Evolutionary conservation across 2,329 filamentous ascomycete genomes (phyloP), one percentile per base, ranked within the genome.

Genomic region (Leptodontidium sp.): DNA sequence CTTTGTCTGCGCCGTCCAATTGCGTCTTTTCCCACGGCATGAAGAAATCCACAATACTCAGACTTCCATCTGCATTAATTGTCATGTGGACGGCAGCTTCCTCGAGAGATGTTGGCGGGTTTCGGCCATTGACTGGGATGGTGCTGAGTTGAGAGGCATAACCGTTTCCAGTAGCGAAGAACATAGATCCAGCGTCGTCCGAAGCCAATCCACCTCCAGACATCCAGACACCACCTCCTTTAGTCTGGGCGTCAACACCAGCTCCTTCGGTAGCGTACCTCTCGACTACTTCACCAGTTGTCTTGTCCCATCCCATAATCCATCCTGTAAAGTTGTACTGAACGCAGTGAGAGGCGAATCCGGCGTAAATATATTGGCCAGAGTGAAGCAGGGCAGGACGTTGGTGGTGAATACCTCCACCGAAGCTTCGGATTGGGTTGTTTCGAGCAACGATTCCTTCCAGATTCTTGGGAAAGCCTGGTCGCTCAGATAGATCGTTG

Each of bases 301-400:
- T 80, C 70, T 83, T 84, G 71, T 85, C 79, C 75, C 81, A 83
- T 12, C 83, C 83, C 57, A 85, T 80, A 61, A 85, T 79, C 76
- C 82, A 83, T 62, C 84, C 83, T 9, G 83, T 85, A 65, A 84
- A 84, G 72, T 85, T 85, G 75, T 82, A 85, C 71, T 83, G 80
- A 9, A 84, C 83, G 66, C 84, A 85, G 73, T 85, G 83, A n/a
- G 82, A 84, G 0, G 82, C 83, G 70, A 83, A 85, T 2, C 82
- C 83, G 12, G 83, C 83, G 68, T 85, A 85, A 38, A 85, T 78
- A 69, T 79, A 84, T 62, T 84, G 76, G n/a, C 81, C 81, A 9
- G 81, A 76, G 52, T 83, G 82, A 21, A 85, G 75, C n/a, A 84
- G 75, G 5, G 79, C 83, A 1, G 83, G 82, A 4, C 83, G 79